A percentile compares a stretch with the other conserved stretches of the same genome.
These are phyloP conservation scores for Phaseolus lunatus DNA, from an alignment of 306 rosid species.

Conservation along the genomic window DNA sequence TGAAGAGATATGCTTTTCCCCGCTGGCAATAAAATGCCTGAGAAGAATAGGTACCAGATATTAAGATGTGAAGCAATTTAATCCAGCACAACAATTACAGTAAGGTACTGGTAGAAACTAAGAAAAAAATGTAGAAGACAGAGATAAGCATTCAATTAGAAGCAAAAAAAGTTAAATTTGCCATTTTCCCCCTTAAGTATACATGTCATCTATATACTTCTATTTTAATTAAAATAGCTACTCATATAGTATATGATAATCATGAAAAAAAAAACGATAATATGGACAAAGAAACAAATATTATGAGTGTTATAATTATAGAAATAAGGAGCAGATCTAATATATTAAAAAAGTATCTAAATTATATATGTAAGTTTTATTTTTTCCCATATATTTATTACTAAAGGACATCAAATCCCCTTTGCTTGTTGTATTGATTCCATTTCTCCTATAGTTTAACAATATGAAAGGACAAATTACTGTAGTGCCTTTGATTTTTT, in stretches of 20 bases:
- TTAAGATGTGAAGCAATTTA: constrained; percentile 35
- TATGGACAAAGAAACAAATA: not conserved
- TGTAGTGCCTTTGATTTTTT: not conserved
- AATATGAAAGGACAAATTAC: not conserved
- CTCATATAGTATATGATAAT: not conserved
- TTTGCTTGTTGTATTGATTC: no score
- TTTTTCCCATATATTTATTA: no score
- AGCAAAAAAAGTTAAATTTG: not conserved
- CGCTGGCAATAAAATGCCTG: constrained; percentile 76
- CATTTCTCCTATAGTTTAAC: no score
- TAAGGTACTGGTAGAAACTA: constrained; percentile 17
- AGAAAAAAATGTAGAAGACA: constrained; percentile 32
- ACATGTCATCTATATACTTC: not conserved
- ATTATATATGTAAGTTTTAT: no score
- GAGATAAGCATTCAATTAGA: not conserved
- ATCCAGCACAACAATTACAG: constrained; percentile 40
- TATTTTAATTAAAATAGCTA: not conserved
- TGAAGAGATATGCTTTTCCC: constrained; percentile 90
- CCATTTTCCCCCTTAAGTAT: not conserved
- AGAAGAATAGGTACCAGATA: constrained; percentile 36
- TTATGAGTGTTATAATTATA: no score
- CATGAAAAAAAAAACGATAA: not conserved
- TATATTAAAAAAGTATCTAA: no score
- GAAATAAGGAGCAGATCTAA: no score
- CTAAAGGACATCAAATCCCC: no score